These are phyloP conservation scores for Penicillium glabrum DNA, from an alignment of 2,329 filamentous ascomycete species.

Conservation along the genomic window DNA sequence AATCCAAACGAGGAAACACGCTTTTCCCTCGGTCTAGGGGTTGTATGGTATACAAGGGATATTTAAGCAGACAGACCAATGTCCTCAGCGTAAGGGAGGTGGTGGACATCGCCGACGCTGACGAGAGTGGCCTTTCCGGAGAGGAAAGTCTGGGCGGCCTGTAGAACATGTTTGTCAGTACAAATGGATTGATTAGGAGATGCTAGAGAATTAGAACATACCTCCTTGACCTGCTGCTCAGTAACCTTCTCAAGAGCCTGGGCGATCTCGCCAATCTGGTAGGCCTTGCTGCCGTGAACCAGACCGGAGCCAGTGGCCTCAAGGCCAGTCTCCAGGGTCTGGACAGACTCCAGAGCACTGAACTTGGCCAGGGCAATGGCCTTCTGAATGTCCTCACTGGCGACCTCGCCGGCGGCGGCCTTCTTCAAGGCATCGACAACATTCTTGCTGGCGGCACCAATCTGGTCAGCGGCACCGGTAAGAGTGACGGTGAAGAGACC, in stretches of 20 bases:
- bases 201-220: conserved; percentile 50
- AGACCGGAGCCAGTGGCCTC: conserved; percentile 83
- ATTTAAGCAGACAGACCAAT: conserved; percentile 88
- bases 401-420: conserved; percentile 71
- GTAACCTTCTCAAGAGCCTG: conserved; percentile 79
- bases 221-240: conserved; percentile 79
- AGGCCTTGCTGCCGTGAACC: conserved; percentile 75
- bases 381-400: conserved; percentile 85
- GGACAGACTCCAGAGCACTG: conserved; percentile 77
- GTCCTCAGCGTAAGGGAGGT: conserved; percentile 90
- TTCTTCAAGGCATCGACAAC: conserved; percentile 80
- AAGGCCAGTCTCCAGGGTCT: conserved; percentile 74
- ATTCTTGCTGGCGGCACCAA: conserved; percentile 72
- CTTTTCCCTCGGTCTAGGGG: conserved; percentile 35
- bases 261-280: conserved; percentile 77
- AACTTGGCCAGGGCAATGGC: conserved; percentile 93
- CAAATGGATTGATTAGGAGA: not conserved
- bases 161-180: conserved; percentile 28
- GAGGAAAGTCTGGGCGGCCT: conserved; percentile 87
- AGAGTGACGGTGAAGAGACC: conserved; percentile 85
- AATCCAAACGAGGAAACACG: conserved; percentile 27
- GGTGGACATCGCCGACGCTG: conserved; percentile 85
- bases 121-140: conserved; percentile 87
- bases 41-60: conserved; percentile 35
- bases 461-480: conserved; percentile 68